Conservation (phyloP, 2,329 filamentous ascomycete species). For the Ophiocordyceps australis region DNA sequence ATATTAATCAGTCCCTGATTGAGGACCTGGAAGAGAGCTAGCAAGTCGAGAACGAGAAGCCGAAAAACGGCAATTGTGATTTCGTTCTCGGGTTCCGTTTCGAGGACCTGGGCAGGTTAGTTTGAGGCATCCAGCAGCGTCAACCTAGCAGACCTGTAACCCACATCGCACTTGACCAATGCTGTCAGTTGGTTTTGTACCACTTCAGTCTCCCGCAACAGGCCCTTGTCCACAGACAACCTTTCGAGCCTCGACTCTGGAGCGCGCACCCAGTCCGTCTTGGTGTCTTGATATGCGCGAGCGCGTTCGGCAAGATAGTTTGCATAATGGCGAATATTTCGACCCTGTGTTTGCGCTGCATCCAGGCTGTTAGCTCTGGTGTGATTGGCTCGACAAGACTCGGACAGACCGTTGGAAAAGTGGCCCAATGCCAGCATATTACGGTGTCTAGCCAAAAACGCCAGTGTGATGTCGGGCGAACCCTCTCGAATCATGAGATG, state of each 20-base stretch:
- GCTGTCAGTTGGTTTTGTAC: constrained; percentile 79
- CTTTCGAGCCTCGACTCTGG: constrained; percentile 73
- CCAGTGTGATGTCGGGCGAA: constrained; percentile 70
- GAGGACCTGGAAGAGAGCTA: constrained; percentile 83
- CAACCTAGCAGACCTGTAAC: no score
- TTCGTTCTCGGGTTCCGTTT: constrained; percentile 83
- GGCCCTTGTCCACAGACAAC: constrained; percentile 75
- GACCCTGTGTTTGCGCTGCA: constrained; percentile 87
- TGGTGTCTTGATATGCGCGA: constrained; percentile 65
- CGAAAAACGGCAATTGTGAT: constrained; percentile 91
- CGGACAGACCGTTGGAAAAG: constrained; percentile 69
- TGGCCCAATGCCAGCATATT: constrained; percentile 73
- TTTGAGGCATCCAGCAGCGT: no score
- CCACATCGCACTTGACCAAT: constrained; percentile 75
- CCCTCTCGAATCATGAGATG: constrained; percentile 97
- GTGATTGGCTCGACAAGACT: not conserved
- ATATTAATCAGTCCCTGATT: constrained; percentile 98
- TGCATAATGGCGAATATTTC: constrained; percentile 84
- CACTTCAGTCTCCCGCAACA: constrained; percentile 77
- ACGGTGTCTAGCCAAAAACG: constrained; percentile 67
- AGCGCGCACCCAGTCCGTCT: constrained; percentile 74
- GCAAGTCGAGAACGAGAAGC: constrained; percentile 72
- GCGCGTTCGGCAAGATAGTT: constrained; percentile 73
- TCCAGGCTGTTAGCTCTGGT: not conserved
- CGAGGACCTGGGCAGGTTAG: constrained; percentile 53